Base-by-base conservation (phyloP, 2,329 filamentous ascomycete genomes). In the Ceratocystis huliohia region DNA sequence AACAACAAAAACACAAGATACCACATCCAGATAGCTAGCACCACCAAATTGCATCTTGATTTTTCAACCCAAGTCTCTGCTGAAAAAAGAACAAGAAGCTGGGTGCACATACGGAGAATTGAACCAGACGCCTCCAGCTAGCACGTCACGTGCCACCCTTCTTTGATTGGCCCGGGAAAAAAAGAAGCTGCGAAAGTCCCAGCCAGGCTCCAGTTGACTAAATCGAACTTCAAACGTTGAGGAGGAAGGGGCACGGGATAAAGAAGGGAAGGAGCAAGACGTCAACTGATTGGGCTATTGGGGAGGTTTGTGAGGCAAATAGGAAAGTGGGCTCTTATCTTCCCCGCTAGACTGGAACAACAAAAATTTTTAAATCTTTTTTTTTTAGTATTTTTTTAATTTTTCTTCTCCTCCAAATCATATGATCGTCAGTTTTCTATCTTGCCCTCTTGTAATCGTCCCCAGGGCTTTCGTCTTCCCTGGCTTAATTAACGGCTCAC, bases 371-470 rank as follows among this genome's bases (percentile, higher is more conserved):
- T 57, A 25, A 41, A 25, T 46, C 28, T 22, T 67, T 57, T 65
- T 63, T 30, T 63, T 61, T 7, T 57, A 2, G 44, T 63, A 28
- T 68, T 62, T 28, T 22, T 28, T 57, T 28, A 25, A 30, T 28
- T 37, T 50, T 48, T 57, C 53, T 28, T 53, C 44, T 44, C 17
- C 64, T 46, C 57, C 53, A 15, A 41, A 53, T 30, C 56, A 63
- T 63, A 37, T 10, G 17, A 37, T 59, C 28, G 56, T 59, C 56
- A 59, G 22, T 59, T 59, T 59, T 59, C 56, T 8, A n/a, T 25
- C 3, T 1, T 30, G 8, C 5, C 10, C n/a, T 59, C n/a, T 59
- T 59, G 37, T 13, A 1, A 15, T 41, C 13, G 13, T 41, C 3
- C 10, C 3, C 2, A 15, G 37, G 37, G 37, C 37, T 15, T 41